A percentile compares a stretch with the other conserved stretches of the same genome.
These are phyloP conservation scores for Phytophthora agathidicida DNA, from an alignment of 352 stramenopile species.

Conservation along the genomic window DNA sequence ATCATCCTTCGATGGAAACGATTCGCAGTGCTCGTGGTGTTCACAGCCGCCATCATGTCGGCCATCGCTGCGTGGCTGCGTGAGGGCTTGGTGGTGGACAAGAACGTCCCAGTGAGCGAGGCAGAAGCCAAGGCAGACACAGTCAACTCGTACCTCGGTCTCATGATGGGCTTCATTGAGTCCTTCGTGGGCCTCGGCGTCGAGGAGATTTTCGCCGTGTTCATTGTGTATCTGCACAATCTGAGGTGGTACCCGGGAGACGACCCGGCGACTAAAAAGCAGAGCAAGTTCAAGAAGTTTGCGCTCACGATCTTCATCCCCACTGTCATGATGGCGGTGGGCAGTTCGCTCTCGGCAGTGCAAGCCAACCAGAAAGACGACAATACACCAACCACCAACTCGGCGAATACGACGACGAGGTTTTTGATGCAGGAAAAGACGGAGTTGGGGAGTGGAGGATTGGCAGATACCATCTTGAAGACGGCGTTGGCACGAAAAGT, in stretches of 20 bases:
- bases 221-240: constrained; percentile 71
- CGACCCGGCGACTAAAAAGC: constrained; percentile 47
- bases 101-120: constrained; percentile 18
- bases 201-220: constrained; percentile 60
- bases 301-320: constrained; percentile 64
- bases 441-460: constrained; percentile 3
- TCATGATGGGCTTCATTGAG: constrained; percentile 70
- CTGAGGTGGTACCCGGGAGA: constrained; percentile 58
- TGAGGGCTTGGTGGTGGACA: constrained; percentile 45
- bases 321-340: constrained; percentile 57
- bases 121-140: constrained; percentile 37
- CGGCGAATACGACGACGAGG: constrained; percentile 17
- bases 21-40: constrained; percentile 52
- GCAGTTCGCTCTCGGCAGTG: constrained; percentile 56
- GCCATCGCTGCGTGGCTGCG: constrained; percentile 42
- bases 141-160: constrained; percentile 63
- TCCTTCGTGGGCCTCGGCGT: constrained; percentile 51
- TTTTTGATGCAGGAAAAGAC: constrained; percentile 35
- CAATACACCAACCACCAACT: constrained; percentile 2
- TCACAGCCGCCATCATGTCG: constrained; percentile 49
- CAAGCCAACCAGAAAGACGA: constrained; percentile 63
- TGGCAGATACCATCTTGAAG: constrained; percentile 35
- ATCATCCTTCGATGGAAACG: constrained; percentile 70
- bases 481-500: constrained; percentile 30
- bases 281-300: constrained; percentile 65